Evolutionary conservation across 2,329 filamentous ascomycete genomes (phyloP).

Genomic region (Epichloe bromicola): DNA sequence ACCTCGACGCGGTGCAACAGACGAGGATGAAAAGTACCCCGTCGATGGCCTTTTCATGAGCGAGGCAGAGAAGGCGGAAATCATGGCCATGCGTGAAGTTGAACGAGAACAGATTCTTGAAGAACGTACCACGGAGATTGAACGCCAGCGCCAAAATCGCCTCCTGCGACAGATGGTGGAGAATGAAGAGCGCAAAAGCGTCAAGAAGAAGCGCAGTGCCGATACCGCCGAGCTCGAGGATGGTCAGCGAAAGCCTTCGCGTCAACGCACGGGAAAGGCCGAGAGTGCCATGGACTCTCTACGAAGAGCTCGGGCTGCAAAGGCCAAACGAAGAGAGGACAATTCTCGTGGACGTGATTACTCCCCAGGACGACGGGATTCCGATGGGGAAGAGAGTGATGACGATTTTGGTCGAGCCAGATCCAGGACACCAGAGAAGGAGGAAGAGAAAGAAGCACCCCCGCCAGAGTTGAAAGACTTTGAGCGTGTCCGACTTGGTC

Average conservation of each 20-base stretch:
- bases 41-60: slow-evolving; percentile 77
- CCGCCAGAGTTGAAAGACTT: slow-evolving; percentile 68
- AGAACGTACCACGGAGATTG: slow-evolving; percentile 71
- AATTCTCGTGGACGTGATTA: slow-evolving; percentile 48
- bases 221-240: slow-evolving; percentile 69
- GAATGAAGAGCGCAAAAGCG: slow-evolving; percentile 42
- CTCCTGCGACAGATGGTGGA: slow-evolving; percentile 68
- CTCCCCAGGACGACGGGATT: slow-evolving; percentile 21
- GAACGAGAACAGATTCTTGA: slow-evolving; percentile 84
- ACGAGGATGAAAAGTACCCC: slow-evolving; percentile 59
- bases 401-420: slow-evolving; percentile 58
- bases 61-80: slow-evolving; percentile 59
- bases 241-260: slow-evolving; percentile 55
- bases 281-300: slow-evolving; percentile 59
- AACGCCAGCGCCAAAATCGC: slow-evolving; percentile 68
- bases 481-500: slow-evolving; percentile 70
- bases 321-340: slow-evolving; percentile 37
- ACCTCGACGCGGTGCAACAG: slow-evolving; percentile 26
- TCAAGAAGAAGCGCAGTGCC: slow-evolving; percentile 63
- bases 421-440: slow-evolving; percentile 44
- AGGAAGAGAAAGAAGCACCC: slow-evolving; percentile 55
- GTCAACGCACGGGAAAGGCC: slow-evolving; percentile 45
- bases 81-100: slow-evolving; percentile 79
- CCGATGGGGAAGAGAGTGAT: slow-evolving; percentile 56
- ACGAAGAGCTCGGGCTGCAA: slow-evolving; percentile 48